Base-by-base conservation (phyloP, 2,329 filamentous ascomycete genomes). In the Orbilia javanica region DNA sequence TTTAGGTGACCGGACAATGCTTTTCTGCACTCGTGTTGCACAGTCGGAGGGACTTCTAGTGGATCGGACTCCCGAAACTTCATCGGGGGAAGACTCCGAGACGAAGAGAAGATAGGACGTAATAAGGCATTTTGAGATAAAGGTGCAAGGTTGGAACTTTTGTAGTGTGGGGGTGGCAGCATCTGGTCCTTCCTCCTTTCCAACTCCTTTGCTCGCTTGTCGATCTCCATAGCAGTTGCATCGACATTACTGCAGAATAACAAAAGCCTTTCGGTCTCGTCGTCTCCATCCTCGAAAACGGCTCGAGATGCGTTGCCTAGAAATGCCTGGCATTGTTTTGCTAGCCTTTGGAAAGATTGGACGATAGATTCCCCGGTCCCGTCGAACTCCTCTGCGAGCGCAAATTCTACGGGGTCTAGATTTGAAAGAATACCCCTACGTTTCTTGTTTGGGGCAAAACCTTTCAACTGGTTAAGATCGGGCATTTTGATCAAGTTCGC, bases 161-260 rank as follows among this genome's bases (percentile, higher is more conserved):
- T 67, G 13, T 11, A 31, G 1, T 6, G 52, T 15, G 39, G 42
- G 50, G 27, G 25, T 27, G 46, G 53, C 8, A 48, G 53, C 39
- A 55, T 60, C 50, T 44, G 29, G 36, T 52, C 74, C 53, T 48
- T 64, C 50, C 52, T 80, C 66, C 29, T 42, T 15, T 39, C 31
- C 42, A 62, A 55, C 13, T 60, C 42, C 6, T 46, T 50, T 4
- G 42, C 73, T 42, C 29, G 48, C 8, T 29, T 7, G 13, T 67
- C 50, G 6, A 77, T 25, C 20, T 67, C 57, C 10, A 67, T 71
- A 1, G 66, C 69, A 11, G 79, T 79, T 3, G 57, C 27, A 6
- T 72, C 72, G 15, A 80, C 79, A 20, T 80, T 64, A 31, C 60
- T 70, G 31, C 80, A 80, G 18, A 80, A 80, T 0, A 48, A 62